Evolutionary conservation across 768 basidiomycete genomes (phyloP).

Genomic region (Kwoniella botswanensis): DNA sequence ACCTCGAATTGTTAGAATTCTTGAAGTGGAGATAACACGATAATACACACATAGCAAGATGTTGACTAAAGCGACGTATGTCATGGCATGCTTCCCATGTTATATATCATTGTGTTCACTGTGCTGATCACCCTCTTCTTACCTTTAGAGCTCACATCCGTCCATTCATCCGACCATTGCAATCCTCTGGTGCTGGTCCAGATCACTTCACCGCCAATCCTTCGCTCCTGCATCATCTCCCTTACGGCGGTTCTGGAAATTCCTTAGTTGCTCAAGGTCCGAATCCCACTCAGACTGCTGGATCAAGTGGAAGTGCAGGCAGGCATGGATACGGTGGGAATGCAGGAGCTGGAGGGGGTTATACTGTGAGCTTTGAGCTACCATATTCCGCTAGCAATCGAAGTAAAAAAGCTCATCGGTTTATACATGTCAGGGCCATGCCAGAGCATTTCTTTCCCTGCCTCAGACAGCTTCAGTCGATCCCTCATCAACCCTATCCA

Average conservation of each 20-base stretch:
- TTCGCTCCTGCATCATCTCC: conserved; percentile 50
- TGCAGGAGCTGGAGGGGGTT: conserved; percentile 46
- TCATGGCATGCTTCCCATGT: not conserved
- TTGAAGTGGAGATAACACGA: too few species aligned
- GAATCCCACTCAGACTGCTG: conserved; percentile 23
- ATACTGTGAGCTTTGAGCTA: conserved; percentile 36
- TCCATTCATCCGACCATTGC: conserved; percentile 52
- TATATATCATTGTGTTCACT: not conserved
- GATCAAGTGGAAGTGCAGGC: conserved; percentile 29
- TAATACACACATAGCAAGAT: conserved; percentile 21
- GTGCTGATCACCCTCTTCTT: not conserved
- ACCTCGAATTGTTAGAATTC: too few species aligned
- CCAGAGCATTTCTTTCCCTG: conserved; percentile 47
- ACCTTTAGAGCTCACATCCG: conserved; percentile 52
- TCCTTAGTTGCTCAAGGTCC: conserved; percentile 22
- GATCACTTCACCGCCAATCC: conserved; percentile 57
- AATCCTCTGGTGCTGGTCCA: conserved; percentile 32
- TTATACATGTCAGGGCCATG: conserved; percentile 43
- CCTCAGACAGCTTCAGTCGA: conserved; percentile 41
- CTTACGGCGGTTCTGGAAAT: conserved; percentile 30
- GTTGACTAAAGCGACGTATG: conserved; percentile 52
- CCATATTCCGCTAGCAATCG: not conserved
- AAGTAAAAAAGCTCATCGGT: not conserved
- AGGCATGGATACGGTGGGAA: conserved; percentile 44
- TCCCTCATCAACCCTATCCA: conserved; percentile 33